Evolutionary conservation across 179 eudicot genomes (phyloP).

Genomic region (Camellia oleifera): DNA sequence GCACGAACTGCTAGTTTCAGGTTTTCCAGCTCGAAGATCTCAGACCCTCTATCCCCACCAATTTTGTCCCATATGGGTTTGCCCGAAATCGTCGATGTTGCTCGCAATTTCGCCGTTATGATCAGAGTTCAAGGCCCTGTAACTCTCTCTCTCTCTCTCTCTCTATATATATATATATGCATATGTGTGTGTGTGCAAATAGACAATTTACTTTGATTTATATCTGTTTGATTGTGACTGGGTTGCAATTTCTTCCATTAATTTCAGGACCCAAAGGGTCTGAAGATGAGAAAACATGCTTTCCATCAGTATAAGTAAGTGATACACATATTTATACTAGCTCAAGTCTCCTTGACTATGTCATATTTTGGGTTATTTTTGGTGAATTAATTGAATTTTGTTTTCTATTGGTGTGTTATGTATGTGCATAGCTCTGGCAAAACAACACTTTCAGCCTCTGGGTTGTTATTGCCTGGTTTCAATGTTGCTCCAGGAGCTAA

Average conservation of each 20-base stretch:
- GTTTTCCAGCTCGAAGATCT: background rate
- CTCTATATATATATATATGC: background rate
- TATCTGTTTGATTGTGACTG: background rate
- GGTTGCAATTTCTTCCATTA: conserved; percentile 1
- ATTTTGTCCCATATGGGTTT: conserved; percentile 46
- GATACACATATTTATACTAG: conserved; percentile 13
- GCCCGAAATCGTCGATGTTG: conserved; percentile 68
- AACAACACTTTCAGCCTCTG: conserved; percentile 89
- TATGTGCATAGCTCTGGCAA: conserved; percentile 57
- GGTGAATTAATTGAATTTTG: background rate
- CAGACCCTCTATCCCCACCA: background rate
- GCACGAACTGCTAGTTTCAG: background rate
- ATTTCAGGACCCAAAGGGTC: conserved; percentile 89
- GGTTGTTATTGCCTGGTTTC: conserved; percentile 59
- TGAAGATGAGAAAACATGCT: conserved; percentile 90
- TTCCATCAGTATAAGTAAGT: conserved; percentile 79
- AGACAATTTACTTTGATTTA: background rate
- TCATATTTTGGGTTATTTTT: background rate
- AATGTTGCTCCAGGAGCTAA: conserved; percentile 14
- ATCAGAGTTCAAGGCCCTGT: conserved; percentile 82
- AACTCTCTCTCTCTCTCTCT: conserved; percentile 24
- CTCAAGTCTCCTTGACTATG: background rate
- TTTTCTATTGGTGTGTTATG: background rate
- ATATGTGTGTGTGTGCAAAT: background rate
- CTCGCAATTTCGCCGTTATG: conserved; percentile 73